These are phyloP conservation scores for Periconia macrospinosa DNA, from an alignment of 2,329 filamentous ascomycete genomes.

Conservation along the genomic window DNA sequence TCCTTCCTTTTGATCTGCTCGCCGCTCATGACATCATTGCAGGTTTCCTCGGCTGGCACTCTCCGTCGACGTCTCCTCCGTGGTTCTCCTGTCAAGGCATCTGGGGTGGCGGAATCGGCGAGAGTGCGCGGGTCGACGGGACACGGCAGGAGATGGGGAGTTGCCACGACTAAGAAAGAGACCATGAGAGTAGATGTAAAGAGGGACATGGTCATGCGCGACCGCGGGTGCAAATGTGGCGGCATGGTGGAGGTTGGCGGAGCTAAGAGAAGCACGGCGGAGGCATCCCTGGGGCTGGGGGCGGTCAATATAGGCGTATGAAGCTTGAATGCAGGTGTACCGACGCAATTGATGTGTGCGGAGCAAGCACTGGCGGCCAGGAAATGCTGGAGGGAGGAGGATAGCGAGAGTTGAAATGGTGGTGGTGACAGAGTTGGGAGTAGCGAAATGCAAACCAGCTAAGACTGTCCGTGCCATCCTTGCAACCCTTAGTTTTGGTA, in stretches of 20 bases:
- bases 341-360: slow-evolving; percentile 36
- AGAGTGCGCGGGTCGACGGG: slow-evolving; percentile 75
- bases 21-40: slow-evolving; percentile 24
- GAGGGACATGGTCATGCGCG: slow-evolving; percentile 87
- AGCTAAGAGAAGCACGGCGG: slow-evolving; percentile 19
- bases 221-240: slow-evolving; percentile 86
- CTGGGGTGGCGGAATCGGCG: slow-evolving; percentile 63
- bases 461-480: background rate
- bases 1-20: slow-evolving; percentile 15
- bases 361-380: slow-evolving; percentile 13
- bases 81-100: slow-evolving; percentile 24
- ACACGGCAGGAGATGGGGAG: slow-evolving; percentile 90
- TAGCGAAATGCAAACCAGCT: background rate
- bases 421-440: slow-evolving; percentile 9
- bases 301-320: slow-evolving; percentile 16
- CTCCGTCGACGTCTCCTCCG: slow-evolving; percentile 47
- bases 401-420: slow-evolving; percentile 31
- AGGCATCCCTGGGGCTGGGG: slow-evolving; percentile 32
- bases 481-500: too few species aligned
- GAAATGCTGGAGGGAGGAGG: slow-evolving; percentile 13
- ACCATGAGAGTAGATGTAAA: slow-evolving; percentile 91
- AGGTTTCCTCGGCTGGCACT: slow-evolving; percentile 25
- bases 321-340: slow-evolving; percentile 12
- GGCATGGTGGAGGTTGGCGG: slow-evolving; percentile 77
- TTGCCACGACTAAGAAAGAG: slow-evolving; percentile 87